Base-by-base conservation (phyloP, 2,329 filamentous ascomycete genomes). In the Exophiala viscosa region DNA sequence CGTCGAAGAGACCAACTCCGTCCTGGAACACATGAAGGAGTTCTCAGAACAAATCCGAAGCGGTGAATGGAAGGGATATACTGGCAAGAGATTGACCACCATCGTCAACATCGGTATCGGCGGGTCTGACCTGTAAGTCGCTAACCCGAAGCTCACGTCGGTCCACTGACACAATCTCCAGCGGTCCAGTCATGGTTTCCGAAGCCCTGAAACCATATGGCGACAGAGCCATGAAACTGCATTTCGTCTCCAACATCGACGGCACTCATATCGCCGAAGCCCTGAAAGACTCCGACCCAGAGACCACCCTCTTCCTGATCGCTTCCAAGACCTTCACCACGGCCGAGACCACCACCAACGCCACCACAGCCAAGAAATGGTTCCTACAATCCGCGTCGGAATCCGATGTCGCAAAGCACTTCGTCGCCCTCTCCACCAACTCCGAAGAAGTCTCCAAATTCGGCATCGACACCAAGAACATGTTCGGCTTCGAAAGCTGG, bases 321-420 rank as follows among this genome's bases (percentile, higher is more conserved):
- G 93, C 93, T 52, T 97, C 92, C 73, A 99, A 99, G 86, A 99
- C 93, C 59, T 99, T 99, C 76, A 99, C 93, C 59, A 99, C 93
- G 8, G 93, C 93, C 54, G 93, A 99, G 82, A 99, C 93, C 44
- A 87, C 81, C 55, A 97, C 92, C 65, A 99, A 99, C 71, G 93
- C 93, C 73, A 96, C 95, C 80, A 90, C 89, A 28, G 93, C 93
- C 60, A 99, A 99, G 83, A 74, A 80, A 47, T 99, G 93, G 93
- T 99, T 99, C 84, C 81, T 97, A 63, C 80, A 95, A 75, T 84
- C 70, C 72, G 86, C 81, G 75, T 93, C 84, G 84, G 86, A 95
- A 23, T 73, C 80, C 52, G 76, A 82, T 61, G 95, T 99, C 64
- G 90, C 93, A 64, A 99, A 97, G 82, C 93, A 99, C 81, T 99